A percentile compares a stretch with the other conserved stretches of the same genome.
Conservation (phyloP, 805 yeast genomes). For the Nadsonia fulvescens region DNA sequence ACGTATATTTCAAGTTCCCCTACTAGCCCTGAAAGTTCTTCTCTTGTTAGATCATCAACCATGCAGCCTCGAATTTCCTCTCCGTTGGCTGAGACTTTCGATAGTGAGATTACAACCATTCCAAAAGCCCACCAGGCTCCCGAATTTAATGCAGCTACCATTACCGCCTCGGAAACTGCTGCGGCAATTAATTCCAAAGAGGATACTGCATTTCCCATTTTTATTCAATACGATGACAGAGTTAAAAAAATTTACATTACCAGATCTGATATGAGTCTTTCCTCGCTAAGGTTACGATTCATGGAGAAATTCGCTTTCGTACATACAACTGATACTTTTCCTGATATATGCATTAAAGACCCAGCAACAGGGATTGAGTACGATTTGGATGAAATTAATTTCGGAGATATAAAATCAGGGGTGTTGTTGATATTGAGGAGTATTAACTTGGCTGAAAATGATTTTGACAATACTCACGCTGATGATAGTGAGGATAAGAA, state of each 20-base stretch:
- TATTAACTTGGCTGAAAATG: too few species aligned
- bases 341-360: constrained; percentile 61
- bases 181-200: too few species aligned
- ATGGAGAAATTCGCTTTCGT: constrained; percentile 78
- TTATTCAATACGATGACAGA: constrained; percentile 6
- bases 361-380: constrained; percentile 41
- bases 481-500: too few species aligned
- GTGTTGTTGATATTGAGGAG: constrained; percentile 40
- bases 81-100: too few species aligned
- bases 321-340: constrained; percentile 54
- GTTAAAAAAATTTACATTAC: constrained; percentile 16
- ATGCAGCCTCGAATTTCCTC: too few species aligned
- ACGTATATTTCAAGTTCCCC: too few species aligned
- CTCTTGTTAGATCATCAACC: too few species aligned
- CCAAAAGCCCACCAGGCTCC: too few species aligned
- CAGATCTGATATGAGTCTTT: constrained; percentile 20
- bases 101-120: too few species aligned
- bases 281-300: constrained; percentile 37
- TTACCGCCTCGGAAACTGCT: constrained; percentile 6
- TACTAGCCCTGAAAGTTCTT: too few species aligned
- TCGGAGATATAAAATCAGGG: constrained; percentile 43
- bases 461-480: too few species aligned
- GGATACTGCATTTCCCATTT: too few species aligned
- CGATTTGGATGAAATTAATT: constrained; percentile 55
- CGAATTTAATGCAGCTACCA: constrained; percentile 7